These are phyloP conservation scores for Peronospora tabacina DNA, from an alignment of 352 stramenopile species.

Conservation along the genomic window DNA sequence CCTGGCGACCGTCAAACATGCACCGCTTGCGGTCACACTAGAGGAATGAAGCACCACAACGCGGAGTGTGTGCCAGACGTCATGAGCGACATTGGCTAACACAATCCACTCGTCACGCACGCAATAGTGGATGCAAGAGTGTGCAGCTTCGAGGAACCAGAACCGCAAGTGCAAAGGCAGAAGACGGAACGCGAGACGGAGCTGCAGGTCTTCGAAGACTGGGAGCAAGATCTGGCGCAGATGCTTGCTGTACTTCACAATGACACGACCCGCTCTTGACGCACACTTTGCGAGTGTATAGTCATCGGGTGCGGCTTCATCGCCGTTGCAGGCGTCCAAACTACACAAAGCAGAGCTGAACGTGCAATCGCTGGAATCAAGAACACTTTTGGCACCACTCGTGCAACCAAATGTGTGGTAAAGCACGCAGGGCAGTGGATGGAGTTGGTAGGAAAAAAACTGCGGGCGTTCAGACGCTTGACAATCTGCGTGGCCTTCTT, in stretches of 20 bases:
- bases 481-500: not conserved
- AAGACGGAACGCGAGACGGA: not conserved
- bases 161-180: not conserved
- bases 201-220: not conserved
- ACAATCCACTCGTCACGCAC: not conserved
- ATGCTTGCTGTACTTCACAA: not conserved
- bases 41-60: not conserved
- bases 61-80: not conserved
- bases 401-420: not conserved
- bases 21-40: not conserved
- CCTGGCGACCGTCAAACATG: not conserved
- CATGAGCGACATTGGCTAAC: not conserved
- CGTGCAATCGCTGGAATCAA: not conserved
- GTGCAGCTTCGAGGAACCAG: not conserved
- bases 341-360: not conserved
- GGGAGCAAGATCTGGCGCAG: conserved; percentile 3
- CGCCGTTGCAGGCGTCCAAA: not conserved
- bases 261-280: not conserved
- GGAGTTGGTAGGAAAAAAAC: not conserved
- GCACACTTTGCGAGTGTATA: not conserved
- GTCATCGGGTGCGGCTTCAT: conserved; percentile 4
- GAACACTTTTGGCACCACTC: not conserved
- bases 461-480: not conserved
- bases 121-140: not conserved
- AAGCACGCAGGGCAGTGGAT: too few species aligned